Evolutionary conservation across 495 filamentous ascomycete species (phyloP).

Genomic region (Friedmanniomyces simplex): DNA sequence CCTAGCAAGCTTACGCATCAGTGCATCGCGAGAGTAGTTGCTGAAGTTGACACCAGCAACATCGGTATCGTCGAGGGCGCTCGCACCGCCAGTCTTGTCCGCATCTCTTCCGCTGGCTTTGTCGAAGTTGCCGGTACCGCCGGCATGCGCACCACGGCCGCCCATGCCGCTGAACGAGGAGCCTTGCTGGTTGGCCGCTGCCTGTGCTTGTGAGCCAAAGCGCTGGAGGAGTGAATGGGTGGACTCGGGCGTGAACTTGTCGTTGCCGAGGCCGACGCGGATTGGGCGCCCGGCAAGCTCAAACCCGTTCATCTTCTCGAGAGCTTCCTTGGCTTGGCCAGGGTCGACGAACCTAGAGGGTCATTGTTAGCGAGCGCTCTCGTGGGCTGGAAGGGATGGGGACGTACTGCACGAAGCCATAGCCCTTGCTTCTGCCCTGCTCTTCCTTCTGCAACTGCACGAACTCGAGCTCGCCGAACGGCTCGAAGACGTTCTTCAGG

Average conservation of each 20-base stretch:
- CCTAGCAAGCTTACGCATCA: conserved; percentile 96
- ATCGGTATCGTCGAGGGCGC: conserved; percentile 95
- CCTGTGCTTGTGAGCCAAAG: conserved; percentile 63
- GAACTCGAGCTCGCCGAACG: conserved; percentile 95
- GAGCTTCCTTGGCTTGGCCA: conserved; percentile 77
- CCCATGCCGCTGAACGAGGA: conserved; percentile 89
- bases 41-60: conserved; percentile 98
- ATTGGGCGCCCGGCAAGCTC: conserved; percentile 96
- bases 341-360: conserved; percentile 75
- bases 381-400: not conserved
- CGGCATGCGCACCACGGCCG: conserved; percentile 77
- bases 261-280: conserved; percentile 97
- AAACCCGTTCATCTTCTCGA: conserved; percentile 99
- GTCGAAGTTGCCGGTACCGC: conserved; percentile 71
- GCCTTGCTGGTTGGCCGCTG: conserved; percentile 65
- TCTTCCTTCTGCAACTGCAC: conserved; percentile 96
- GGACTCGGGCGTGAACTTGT: conserved; percentile 99
- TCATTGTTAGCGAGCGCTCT: not conserved
- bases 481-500: conserved; percentile 92
- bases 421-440: conserved; percentile 79
- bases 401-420: conserved; percentile 97
- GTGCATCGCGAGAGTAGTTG: conserved; percentile 92
- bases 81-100: conserved; percentile 86
- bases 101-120: conserved; percentile 83
- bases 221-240: conserved; percentile 83